These are phyloP conservation scores for Taphrina wiesneri DNA, from an alignment of 1,139 yeast species.

Conservation along the genomic window DNA sequence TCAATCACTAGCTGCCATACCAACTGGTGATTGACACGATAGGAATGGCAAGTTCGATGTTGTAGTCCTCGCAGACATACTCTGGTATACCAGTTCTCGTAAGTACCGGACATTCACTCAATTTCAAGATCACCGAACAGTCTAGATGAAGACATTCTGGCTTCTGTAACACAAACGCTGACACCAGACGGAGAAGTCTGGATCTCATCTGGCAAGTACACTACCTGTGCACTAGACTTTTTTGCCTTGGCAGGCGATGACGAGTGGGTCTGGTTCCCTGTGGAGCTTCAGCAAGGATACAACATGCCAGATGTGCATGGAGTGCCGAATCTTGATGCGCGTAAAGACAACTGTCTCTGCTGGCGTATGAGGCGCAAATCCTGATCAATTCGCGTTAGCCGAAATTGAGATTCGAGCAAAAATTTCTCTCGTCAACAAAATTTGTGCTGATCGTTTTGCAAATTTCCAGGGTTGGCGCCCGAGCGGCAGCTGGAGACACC, in stretches of 20 bases:
- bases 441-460: neutral
- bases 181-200: conserved; percentile 3
- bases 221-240: conserved; percentile 12
- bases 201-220: conserved; percentile 19
- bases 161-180: neutral
- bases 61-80: conserved; percentile 12
- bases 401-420: neutral
- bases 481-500: no score
- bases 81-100: conserved; percentile 17
- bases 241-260: conserved; percentile 5
- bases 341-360: conserved; percentile 17
- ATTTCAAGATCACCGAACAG: neutral
- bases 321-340: conserved; percentile 14
- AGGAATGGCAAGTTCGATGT: conserved; percentile 13
- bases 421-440: no score
- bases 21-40: neutral
- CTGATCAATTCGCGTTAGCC: neutral
- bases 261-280: neutral
- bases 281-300: neutral
- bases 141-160: conserved; percentile 1
- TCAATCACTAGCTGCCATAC: neutral
- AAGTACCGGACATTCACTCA: neutral
- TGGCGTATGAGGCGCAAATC: conserved; percentile 10
- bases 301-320: conserved; percentile 6
- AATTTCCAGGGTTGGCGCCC: no score